A percentile compares a stretch with the other conserved stretches of the same genome.
Conservation (phyloP, 2,329 filamentous ascomycete genomes). For the Xylariaceae sp. region DNA sequence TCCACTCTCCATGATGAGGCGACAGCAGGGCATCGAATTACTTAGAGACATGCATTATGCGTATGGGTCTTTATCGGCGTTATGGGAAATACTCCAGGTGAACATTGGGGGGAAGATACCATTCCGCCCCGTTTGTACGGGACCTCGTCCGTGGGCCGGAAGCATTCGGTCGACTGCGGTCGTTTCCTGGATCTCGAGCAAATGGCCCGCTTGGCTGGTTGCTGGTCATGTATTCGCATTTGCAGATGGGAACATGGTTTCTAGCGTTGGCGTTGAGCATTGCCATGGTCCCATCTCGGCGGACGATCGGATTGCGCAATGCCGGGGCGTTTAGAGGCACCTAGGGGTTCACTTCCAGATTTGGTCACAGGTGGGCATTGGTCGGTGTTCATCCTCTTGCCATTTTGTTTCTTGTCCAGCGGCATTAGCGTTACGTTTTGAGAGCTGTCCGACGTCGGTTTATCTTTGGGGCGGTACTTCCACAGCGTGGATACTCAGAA, state of each 20-base stretch:
- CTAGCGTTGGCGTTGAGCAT: slow-evolving; percentile 25
- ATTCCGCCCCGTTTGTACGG: no score
- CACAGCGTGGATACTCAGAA: slow-evolving; percentile 4
- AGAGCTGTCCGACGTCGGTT: slow-evolving; percentile 9
- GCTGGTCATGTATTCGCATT: slow-evolving; percentile 15
- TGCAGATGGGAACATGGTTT: slow-evolving; percentile 21
- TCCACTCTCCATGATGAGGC: no score
- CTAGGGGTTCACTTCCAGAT: slow-evolving; percentile 19
- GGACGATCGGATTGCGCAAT: slow-evolving; percentile 17
- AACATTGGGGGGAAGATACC: no score
- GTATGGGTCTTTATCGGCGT: slow-evolving; percentile 2
- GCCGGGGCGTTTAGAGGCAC: slow-evolving; percentile 22
- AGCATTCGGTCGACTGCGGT: no score
- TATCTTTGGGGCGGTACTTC: slow-evolving; percentile 12
- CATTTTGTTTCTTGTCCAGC: slow-evolving; percentile 13
- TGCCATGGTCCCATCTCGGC: slow-evolving; percentile 18
- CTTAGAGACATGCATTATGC: not conserved
- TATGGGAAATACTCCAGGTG: slow-evolving; percentile 3
- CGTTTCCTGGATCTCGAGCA: slow-evolving; percentile 14
- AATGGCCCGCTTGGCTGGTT: slow-evolving; percentile 20
- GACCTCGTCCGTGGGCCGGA: no score
- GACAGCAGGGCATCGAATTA: no score
- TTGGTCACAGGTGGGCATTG: slow-evolving; percentile 21
- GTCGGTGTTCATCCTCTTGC: slow-evolving; percentile 19
- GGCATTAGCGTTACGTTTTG: slow-evolving; percentile 22